A percentile compares a stretch with the other conserved stretches of the same genome.
These are phyloP conservation scores for Calonectria pauciramosa DNA, from an alignment of 2,329 filamentous ascomycete genomes.

Conservation along the genomic window DNA sequence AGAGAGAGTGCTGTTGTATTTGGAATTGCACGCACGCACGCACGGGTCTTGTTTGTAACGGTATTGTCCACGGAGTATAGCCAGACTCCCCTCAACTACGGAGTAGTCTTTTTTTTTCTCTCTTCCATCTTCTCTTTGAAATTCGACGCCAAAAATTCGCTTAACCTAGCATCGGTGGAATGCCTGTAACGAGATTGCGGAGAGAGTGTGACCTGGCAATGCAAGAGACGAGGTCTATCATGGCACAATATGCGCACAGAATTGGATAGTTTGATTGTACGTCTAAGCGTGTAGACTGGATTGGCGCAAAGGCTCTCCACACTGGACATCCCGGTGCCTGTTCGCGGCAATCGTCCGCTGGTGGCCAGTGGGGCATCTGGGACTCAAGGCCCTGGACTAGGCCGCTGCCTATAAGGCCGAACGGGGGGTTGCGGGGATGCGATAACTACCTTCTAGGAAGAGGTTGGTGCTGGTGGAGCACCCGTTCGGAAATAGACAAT, in stretches of 20 bases:
- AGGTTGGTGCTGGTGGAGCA: not conserved
- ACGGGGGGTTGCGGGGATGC: not conserved
- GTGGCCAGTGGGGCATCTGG: not conserved
- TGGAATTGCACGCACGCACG: not conserved
- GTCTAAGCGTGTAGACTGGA: not conserved
- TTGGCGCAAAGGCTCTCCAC: not conserved
- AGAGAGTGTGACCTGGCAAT: not conserved
- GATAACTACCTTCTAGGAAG: constrained; percentile 1
- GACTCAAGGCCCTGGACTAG: not conserved
- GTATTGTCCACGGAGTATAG: not conserved
- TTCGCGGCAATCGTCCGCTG: constrained; percentile 2
- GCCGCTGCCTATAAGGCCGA: not conserved
- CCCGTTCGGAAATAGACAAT: not conserved
- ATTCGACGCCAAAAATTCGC: not conserved
- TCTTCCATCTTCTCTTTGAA: not conserved
- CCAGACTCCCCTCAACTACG: not conserved
- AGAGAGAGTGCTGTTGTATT: not conserved
- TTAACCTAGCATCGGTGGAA: not conserved
- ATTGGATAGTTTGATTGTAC: not conserved
- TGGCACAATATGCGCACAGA: not conserved
- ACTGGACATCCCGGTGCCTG: not conserved
- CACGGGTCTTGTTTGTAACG: not conserved
- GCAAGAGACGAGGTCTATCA: not conserved
- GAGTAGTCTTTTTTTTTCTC: not conserved
- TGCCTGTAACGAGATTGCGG: not conserved